Evolutionary conservation across 2,329 filamentous ascomycete genomes (phyloP).

Genomic region (Pseudopithomyces maydicus): DNA sequence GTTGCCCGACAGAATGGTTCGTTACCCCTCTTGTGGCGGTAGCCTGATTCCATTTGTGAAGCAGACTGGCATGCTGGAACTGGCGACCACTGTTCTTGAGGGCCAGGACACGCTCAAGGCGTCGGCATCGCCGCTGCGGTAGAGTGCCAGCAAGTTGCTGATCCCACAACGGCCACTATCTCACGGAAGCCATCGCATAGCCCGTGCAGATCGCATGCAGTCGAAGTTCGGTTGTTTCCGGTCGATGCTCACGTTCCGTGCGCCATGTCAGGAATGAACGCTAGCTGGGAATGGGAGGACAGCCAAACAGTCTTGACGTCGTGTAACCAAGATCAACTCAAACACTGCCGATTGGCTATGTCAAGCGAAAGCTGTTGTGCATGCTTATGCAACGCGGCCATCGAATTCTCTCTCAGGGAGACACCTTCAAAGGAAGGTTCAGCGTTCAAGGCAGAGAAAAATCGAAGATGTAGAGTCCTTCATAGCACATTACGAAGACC

Average conservation of each 20-base stretch:
- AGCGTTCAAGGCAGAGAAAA: no score
- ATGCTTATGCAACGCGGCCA: slow-evolving; percentile 12
- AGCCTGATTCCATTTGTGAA: slow-evolving; percentile 4
- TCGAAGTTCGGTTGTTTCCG: slow-evolving; percentile 38
- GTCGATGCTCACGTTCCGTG: slow-evolving; percentile 25
- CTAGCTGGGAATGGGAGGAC: slow-evolving; percentile 25
- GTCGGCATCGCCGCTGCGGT: slow-evolving; percentile 27
- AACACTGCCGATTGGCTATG: slow-evolving; percentile 17
- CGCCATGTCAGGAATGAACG: slow-evolving; percentile 32
- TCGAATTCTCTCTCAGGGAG: no score
- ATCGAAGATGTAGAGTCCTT: no score
- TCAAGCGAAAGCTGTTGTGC: slow-evolving; percentile 18
- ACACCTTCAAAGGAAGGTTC: no score
- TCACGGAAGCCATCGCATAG: slow-evolving; percentile 13
- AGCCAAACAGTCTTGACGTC: slow-evolving; percentile 30
- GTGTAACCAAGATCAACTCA: slow-evolving; percentile 30
- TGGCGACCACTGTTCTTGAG: background rate
- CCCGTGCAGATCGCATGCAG: slow-evolving; percentile 30
- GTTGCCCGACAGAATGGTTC: slow-evolving; percentile 9
- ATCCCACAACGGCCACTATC: slow-evolving; percentile 19
- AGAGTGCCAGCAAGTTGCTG: slow-evolving; percentile 14
- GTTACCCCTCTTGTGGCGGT: slow-evolving; percentile 7
- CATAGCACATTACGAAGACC: no score
- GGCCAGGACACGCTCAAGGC: background rate
- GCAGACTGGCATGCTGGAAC: background rate